Evolutionary conservation across 1,284 basidiomycete genomes (phyloP).

Genomic region (Tremellales sp.): DNA sequence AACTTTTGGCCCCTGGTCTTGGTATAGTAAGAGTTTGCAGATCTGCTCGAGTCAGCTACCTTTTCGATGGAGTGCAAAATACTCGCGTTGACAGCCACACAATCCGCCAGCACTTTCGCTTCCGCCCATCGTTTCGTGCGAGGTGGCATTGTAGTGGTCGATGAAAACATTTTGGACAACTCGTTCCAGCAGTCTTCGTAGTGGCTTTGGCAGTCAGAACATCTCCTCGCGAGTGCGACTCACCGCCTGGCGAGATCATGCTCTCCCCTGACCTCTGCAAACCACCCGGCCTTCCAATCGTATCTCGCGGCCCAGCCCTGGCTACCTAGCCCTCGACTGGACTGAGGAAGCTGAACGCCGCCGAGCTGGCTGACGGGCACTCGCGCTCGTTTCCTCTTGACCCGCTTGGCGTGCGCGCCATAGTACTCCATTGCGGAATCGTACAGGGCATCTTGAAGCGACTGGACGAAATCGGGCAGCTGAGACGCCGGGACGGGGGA

Average conservation of each 20-base stretch:
- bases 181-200: constrained; percentile 86
- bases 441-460: constrained; percentile 79
- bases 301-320: constrained; percentile 96
- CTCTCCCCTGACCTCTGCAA: constrained; percentile 89
- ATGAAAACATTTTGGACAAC: constrained; percentile 78
- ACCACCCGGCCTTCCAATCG: constrained; percentile 94
- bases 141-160: constrained; percentile 77
- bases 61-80: constrained; percentile 3
- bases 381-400: constrained; percentile 79
- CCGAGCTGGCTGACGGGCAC: constrained; percentile 55
- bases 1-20: constrained; percentile 71
- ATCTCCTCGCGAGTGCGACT: constrained; percentile 25
- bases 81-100: constrained; percentile 75
- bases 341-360: constrained; percentile 40
- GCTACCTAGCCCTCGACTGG: constrained; percentile 60
- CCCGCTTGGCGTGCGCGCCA: constrained; percentile 82
- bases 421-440: constrained; percentile 91
- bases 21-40: constrained; percentile 82
- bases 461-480: constrained; percentile 74
- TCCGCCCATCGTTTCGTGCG: constrained; percentile 97
- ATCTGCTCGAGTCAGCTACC: constrained; percentile 55
- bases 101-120: constrained; percentile 92
- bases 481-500: constrained; percentile 81
- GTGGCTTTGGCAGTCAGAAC: constrained; percentile 56
- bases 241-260: constrained; percentile 81